Base-by-base conservation (phyloP, 371 early-diverging fungal genomes). In the Gilbertella persicaria region DNA sequence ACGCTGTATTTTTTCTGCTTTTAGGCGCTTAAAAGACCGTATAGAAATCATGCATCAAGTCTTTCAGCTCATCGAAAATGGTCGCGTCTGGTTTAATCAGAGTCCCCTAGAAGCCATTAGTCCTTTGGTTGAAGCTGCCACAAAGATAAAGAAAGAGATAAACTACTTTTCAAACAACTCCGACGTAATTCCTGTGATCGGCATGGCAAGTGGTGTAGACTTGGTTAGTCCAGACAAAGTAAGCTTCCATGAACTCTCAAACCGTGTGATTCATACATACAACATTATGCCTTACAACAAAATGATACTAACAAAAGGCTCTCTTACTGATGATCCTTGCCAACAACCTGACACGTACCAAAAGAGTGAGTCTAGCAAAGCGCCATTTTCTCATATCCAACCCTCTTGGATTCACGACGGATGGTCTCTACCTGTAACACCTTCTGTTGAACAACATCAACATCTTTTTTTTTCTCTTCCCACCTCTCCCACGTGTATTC, bases 1-100 rank as follows among this genome's bases (percentile, higher is more conserved):
- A 3, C 40, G 39, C 16, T 20, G 45, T 24, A 62, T 69, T 46
- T 52, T 50, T 9, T 62, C 59, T 21, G 69, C 66, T n/a, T 55
- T 64, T 14, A 20, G 48, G 4, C 46, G 48, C 6, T 41, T 69
- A 21, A 55, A 53, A 14, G 62, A 54, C 26, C 57, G 56, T 7
- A 59, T 65, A 26, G 55, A 61, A 20, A 33, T 51, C 2, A 51
- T 57, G 33, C 60, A 55, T 7, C 48, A 64, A 25, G 40, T 55
- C 10, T 39, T 68, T 16, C 20, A 52, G 16, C 41, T 53, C 8
- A 50, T 58, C 4, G 71, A 67, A 39, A 57, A 45, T 24, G 55
- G 58, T 4, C 62, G 60, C 16, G 16, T 60, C 3, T 39, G 25
- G 20, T 40, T 46, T 24, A 45, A 26, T 12, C 58, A 63, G 25